Base-by-base conservation (phyloP, 1,139 yeast genomes). In the Zygosaccharomyces pseudobailii region DNA sequence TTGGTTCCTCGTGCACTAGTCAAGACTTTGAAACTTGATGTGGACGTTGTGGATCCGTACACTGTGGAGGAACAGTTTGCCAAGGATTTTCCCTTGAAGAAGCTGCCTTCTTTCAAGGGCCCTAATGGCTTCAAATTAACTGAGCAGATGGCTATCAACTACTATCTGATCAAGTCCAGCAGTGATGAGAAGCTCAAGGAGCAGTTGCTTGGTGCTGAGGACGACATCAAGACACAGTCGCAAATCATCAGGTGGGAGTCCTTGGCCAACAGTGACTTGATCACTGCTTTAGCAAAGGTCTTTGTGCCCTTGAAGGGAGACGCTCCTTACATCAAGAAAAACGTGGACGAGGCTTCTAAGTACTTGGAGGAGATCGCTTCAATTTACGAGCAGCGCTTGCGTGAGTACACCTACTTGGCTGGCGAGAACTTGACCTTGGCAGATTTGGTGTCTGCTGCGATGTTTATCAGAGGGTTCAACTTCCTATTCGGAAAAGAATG, bases 391-490 rank as follows among this genome's bases (percentile, higher is more conserved):
- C 66, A 71, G 42, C 80, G 89, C 76, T 79, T 92, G 65, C 67
- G 74, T 55, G 78, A 81, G 65, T 79, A 77, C 82, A 88, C 97
- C 55, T 92, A 78, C 77, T 80, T 92, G 68, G 97, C 84, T 63
- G 94, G 95, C 67, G 97, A 90, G 76, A 80, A 92, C 74, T 65
- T 87, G 63, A 75, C 97, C 48, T 68, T 84, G 56, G 97, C 97
- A 65, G 98, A 92, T 73, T 68, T 87, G 61, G 77, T 78, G 63
- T 71, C 76, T 59, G 90, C 85, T 58, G 64, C 82, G 53, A 65
- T 74, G 56, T 71, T 80, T 61, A 63, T 71, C 68, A 80, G 90
- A 73, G 84, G 83, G 54, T 87, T 86, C 75, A 71, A 76, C 57
- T 62, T 65, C 70, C 68, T 87, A 55, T 85, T 79, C 70, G 97